A percentile compares a stretch with the other conserved stretches of the same genome.
These are phyloP conservation scores for Austroboletus rostrupii DNA, from an alignment of 1,284 basidiomycete genomes.

Conservation along the genomic window DNA sequence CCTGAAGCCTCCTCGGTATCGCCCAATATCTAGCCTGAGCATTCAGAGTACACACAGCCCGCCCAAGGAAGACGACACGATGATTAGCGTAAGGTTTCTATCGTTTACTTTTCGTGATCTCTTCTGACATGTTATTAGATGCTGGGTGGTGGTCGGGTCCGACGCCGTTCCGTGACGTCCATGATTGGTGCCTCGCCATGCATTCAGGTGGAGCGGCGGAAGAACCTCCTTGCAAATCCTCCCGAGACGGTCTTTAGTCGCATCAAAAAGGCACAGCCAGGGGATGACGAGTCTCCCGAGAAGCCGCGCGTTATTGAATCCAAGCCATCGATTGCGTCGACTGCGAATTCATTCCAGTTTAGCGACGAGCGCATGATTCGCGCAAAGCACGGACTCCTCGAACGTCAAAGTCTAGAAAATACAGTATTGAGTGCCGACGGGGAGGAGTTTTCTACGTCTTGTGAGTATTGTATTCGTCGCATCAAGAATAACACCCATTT, in stretches of 20 bases:
- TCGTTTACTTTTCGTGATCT: neutral
- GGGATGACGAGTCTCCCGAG: constrained; percentile 33
- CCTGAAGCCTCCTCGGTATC: constrained; percentile 44
- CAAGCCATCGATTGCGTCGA: constrained; percentile 61
- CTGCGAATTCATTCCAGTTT: constrained; percentile 51
- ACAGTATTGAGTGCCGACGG: constrained; percentile 59
- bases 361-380: constrained; percentile 65
- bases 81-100: constrained; percentile 60
- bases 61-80: constrained; percentile 68
- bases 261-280: constrained; percentile 21
- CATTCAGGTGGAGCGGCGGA: constrained; percentile 59
- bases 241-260: constrained; percentile 28
- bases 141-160: constrained; percentile 71
- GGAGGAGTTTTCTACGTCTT: constrained; percentile 51
- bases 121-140: constrained; percentile 45
- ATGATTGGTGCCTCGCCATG: constrained; percentile 70
- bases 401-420: constrained; percentile 66
- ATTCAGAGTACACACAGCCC: constrained; percentile 48
- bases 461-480: constrained; percentile 38
- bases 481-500: constrained; percentile 2
- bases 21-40: constrained; percentile 64
- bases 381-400: constrained; percentile 55
- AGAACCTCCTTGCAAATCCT: constrained; percentile 40
- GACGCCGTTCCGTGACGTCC: constrained; percentile 61
- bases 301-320: constrained; percentile 45